Percentiles rank a stretch among this genome's conserved stretches.
phyloP scores from a whole-genome alignment of 352 stramenopile genomes.

The Globisporangium heterothallicum region DNA sequence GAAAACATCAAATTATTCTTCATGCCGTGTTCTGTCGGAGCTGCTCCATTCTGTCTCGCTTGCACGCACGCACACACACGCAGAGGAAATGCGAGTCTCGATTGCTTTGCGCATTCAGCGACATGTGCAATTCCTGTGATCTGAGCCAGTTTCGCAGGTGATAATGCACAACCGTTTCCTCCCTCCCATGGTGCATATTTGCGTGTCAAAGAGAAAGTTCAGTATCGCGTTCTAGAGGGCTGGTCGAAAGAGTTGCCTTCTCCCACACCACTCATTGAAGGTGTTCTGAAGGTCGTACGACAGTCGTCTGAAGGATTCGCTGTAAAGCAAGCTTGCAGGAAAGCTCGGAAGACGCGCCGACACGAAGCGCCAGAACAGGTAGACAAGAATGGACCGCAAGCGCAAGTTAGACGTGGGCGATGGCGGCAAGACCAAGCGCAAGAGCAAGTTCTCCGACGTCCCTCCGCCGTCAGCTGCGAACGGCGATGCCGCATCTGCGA shows the following conservation, averaged over 20 bases:
- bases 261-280: conserved; percentile 8
- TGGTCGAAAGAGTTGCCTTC: no score
- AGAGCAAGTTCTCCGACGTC: conserved; percentile 75
- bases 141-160: no score
- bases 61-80: not conserved
- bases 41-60: not conserved
- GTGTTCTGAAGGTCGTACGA: conserved; percentile 13
- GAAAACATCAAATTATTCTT: not conserved
- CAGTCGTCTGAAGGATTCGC: conserved; percentile 16
- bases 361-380: conserved; percentile 1
- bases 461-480: no score
- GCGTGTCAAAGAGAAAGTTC: no score
- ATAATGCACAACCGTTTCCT: no score
- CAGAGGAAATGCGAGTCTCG: not conserved
- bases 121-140: conserved; percentile 1
- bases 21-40: not conserved
- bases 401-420: conserved; percentile 60
- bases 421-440: conserved; percentile 50
- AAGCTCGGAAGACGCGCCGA: conserved; percentile 10
- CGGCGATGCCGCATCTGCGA: not conserved
- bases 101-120: not conserved
- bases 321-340: conserved; percentile 11
- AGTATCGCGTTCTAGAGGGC: not conserved
- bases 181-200: not conserved
- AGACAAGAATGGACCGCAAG: conserved; percentile 37